Percentiles rank a stretch among this genome's conserved stretches.
Conservation (phyloP, 2,329 filamentous ascomycete species). For the Pezicula carpinea region DNA sequence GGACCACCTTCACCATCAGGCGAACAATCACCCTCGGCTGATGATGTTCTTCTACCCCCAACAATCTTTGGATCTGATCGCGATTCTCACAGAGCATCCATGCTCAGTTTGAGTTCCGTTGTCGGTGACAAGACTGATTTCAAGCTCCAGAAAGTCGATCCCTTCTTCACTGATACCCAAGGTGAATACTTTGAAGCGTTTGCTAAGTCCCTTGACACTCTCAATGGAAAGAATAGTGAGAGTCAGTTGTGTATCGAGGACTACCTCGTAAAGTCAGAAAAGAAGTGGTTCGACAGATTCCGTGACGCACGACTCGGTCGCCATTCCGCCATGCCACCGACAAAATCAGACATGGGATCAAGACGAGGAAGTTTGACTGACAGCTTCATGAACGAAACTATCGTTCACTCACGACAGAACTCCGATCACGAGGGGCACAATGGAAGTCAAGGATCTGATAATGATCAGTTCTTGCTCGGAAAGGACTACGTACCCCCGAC, state of each 20-base stretch:
- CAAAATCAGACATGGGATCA: background rate
- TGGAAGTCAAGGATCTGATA: background rate
- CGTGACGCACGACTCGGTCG: slow-evolving; percentile 51
- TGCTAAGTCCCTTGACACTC: slow-evolving; percentile 48
- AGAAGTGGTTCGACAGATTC: slow-evolving; percentile 60
- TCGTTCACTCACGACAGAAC: slow-evolving; percentile 3
- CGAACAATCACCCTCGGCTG: background rate
- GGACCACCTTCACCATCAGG: slow-evolving; percentile 1
- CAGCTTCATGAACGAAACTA: slow-evolving; percentile 2
- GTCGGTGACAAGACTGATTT: slow-evolving; percentile 58
- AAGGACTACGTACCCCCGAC: slow-evolving; percentile 47
- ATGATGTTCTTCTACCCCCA: slow-evolving; percentile 1
- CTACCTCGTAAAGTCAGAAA: slow-evolving; percentile 60
- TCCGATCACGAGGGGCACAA: background rate
- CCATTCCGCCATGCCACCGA: background rate
- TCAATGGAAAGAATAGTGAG: slow-evolving; percentile 52
- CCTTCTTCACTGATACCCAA: slow-evolving; percentile 61
- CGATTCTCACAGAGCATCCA: background rate
- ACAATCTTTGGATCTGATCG: background rate
- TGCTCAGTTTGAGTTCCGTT: slow-evolving; percentile 41
- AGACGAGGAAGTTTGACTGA: background rate
- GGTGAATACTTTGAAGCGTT: slow-evolving; percentile 58
- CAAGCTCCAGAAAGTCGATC: slow-evolving; percentile 61
- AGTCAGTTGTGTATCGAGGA: slow-evolving; percentile 59
- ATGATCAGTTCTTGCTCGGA: slow-evolving; percentile 50